Conservation (phyloP, 2,329 filamentous ascomycete genomes). For the Cladosporium colombiae region DNA sequence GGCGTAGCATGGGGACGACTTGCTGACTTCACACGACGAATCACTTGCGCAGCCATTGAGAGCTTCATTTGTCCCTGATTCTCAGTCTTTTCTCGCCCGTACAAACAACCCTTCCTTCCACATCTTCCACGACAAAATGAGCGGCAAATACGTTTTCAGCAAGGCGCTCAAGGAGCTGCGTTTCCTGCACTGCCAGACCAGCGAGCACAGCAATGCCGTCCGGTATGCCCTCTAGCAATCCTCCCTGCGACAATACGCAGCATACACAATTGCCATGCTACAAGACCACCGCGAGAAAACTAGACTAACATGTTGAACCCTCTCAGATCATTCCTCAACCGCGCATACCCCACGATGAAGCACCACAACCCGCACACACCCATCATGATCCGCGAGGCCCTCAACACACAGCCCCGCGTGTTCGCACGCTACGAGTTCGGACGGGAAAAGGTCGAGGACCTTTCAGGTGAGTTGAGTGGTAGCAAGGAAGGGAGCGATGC, state of each 20-base stretch:
- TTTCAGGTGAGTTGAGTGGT: slow-evolving; percentile 53
- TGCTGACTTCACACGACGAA: slow-evolving; percentile 15
- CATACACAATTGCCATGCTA: background rate
- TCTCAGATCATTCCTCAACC: slow-evolving; percentile 78
- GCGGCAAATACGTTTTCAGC: slow-evolving; percentile 87
- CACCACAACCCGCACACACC: slow-evolving; percentile 94
- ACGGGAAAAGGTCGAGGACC: slow-evolving; percentile 64
- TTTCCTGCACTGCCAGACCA: slow-evolving; percentile 95
- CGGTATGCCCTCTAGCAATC: slow-evolving; percentile 57
- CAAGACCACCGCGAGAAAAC: background rate
- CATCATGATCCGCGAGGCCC: slow-evolving; percentile 91
- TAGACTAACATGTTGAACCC: background rate
- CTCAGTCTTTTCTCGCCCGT: background rate
- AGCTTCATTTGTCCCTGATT: background rate
- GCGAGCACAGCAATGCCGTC: slow-evolving; percentile 82
- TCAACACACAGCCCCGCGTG: slow-evolving; percentile 78
- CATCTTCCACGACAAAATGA: slow-evolving; percentile 58
- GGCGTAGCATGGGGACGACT: slow-evolving; percentile 4
- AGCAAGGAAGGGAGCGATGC: background rate
- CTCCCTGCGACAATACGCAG: background rate
- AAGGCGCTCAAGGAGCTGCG: slow-evolving; percentile 90
- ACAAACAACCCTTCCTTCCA: background rate
- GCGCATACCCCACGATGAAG: slow-evolving; percentile 98
- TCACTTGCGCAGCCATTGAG: background rate
- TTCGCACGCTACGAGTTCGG: slow-evolving; percentile 86